These are phyloP conservation scores for Cyberlindnera petersonii DNA, from an alignment of 805 yeast species.

Conservation along the genomic window DNA sequence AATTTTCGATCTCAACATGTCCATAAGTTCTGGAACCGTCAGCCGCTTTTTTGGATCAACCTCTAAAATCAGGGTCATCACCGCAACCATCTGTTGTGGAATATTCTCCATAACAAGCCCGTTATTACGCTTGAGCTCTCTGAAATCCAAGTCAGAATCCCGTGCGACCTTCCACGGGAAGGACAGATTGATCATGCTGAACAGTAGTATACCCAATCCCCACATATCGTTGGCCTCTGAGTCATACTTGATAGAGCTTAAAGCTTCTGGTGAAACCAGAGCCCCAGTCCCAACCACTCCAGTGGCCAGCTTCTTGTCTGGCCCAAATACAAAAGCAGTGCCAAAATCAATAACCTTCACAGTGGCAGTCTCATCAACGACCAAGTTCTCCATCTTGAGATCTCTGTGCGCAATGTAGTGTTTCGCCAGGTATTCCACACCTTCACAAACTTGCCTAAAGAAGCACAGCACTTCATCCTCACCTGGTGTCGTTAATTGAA, in stretches of 20 bases:
- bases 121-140: slow-evolving; percentile 4
- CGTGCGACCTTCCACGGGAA: slow-evolving; percentile 49
- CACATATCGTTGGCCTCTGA: slow-evolving; percentile 83
- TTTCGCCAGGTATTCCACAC: slow-evolving; percentile 67
- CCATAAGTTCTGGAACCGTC: slow-evolving; percentile 8
- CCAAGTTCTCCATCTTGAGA: slow-evolving; percentile 87
- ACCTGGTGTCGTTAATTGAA: slow-evolving; percentile 74
- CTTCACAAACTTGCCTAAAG: slow-evolving; percentile 73
- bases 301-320: slow-evolving; percentile 52
- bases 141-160: slow-evolving; percentile 29
- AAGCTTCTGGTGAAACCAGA: slow-evolving; percentile 84
- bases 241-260: slow-evolving; percentile 62
- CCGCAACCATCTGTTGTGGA: slow-evolving; percentile 7
- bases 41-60: slow-evolving; percentile 13
- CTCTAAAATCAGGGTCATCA: slow-evolving; percentile 3
- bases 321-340: slow-evolving; percentile 66
- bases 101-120: slow-evolving; percentile 1
- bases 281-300: slow-evolving; percentile 95
- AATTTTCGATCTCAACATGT: neutral
- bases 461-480: slow-evolving; percentile 68
- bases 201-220: slow-evolving; percentile 84
- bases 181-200: slow-evolving; percentile 59
- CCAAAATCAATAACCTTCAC: slow-evolving; percentile 91
- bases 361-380: slow-evolving; percentile 65
- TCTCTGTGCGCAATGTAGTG: slow-evolving; percentile 89